Evolutionary conservation across 305 asterid genomes (phyloP), one percentile per base, ranked within the genome.

Genomic region (Solanum hybrid): DNA sequence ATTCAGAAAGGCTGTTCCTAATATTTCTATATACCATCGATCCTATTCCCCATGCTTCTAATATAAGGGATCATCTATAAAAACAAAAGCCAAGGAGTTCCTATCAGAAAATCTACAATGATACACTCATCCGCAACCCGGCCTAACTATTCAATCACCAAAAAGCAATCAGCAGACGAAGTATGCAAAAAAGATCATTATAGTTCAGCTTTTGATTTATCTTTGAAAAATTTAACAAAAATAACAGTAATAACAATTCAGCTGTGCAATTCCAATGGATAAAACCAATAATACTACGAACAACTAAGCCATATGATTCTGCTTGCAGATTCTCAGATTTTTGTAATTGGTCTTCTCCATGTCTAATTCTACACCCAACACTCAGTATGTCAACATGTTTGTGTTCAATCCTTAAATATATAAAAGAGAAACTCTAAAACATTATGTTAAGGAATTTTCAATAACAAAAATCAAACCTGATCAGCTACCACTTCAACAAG

Each of bases 401-500:
- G 71, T 27, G 26, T 14, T 14, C 37, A 27, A 26, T 27, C 71
- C 71, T 16, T 26, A 42, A 24, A 14, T 42, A 27, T 14, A 26
- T 27, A 81, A 42, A 81, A n/a, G 86, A 42, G 66, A 26, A 38
- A 26, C 37, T 42, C 13, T 16, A 42, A 42, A 26, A 26, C 35
- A 81, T 27, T 27, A 38, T 40, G 17, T 16, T 42, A 81, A 81
- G 71, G 10, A 42, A 26, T 16, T 42, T 81, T 26, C 40, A 51
- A 84, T 31, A 27, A 31, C 7, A 64, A 91, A 12, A 3, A 26
- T 81, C 93, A 22, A 91, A 96, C 99, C 99, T 98, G 99, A 87
- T 98, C 99, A 2, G 99, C 99, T 90, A 98, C 99, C 42, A 98
- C 99, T 93, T 98, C 98, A 51, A 98, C 99, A 92, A 98, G 99